Evolutionary conservation across 768 basidiomycete genomes (phyloP).

Genomic region (Austroboletus eburneus): DNA sequence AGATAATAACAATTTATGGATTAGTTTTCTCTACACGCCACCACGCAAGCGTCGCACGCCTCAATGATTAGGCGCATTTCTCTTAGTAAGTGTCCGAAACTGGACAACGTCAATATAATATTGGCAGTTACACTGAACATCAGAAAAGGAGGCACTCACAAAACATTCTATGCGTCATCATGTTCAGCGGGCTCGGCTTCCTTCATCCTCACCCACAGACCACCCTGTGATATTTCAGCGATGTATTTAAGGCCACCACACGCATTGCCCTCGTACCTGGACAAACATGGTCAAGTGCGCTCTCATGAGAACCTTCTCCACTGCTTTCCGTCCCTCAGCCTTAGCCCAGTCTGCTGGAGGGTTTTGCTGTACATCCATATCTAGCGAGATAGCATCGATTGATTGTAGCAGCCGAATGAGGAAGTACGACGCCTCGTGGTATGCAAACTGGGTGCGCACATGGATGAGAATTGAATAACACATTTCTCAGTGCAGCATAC

Average conservation of each 20-base stretch:
- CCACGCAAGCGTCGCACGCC: no score
- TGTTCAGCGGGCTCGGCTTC: slow-evolving; percentile 7
- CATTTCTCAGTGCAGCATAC: slow-evolving; percentile 5
- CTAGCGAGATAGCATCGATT: slow-evolving; percentile 44
- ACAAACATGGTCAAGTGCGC: slow-evolving; percentile 54
- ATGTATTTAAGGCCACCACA: background rate
- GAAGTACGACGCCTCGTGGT: slow-evolving; percentile 61
- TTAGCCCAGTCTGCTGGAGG: slow-evolving; percentile 45
- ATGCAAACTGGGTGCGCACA: slow-evolving; percentile 62
- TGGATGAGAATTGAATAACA: background rate
- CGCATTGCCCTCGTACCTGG: slow-evolving; percentile 29
- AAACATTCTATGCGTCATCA: background rate
- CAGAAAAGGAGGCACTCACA: no score
- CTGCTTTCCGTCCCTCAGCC: slow-evolving; percentile 33
- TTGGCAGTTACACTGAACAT: no score
- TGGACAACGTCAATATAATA: no score
- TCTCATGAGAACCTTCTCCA: slow-evolving; percentile 44
- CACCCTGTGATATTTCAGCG: slow-evolving; percentile 6
- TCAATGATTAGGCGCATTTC: no score
- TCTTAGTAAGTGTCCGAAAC: no score
- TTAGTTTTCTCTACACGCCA: no score
- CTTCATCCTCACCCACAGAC: slow-evolving; percentile 25
- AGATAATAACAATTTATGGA: no score
- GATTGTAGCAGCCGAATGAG: slow-evolving; percentile 55
- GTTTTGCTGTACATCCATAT: slow-evolving; percentile 40